A percentile compares a stretch with the other conserved stretches of the same genome.
phyloP scores from a whole-genome alignment of 106 monocot species.

The Dendrobium catenatum region DNA sequence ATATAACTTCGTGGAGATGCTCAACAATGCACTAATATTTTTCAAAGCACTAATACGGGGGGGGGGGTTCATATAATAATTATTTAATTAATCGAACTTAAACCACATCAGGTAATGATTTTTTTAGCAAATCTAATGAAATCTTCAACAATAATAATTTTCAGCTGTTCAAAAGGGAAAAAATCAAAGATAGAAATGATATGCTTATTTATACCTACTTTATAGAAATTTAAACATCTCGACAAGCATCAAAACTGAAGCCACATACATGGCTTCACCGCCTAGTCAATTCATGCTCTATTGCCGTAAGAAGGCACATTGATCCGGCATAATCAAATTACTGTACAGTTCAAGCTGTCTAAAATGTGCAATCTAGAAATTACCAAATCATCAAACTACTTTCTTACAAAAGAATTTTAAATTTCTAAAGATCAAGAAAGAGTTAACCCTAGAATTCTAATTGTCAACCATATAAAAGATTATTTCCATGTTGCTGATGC shows the following conservation, averaged over 20 bases:
- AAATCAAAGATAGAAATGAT: too few species aligned
- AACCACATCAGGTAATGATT: too few species aligned
- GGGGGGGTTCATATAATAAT: too few species aligned
- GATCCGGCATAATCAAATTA: background rate
- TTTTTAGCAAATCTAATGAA: too few species aligned
- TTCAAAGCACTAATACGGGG: too few species aligned
- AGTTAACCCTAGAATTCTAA: background rate
- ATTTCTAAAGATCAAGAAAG: background rate
- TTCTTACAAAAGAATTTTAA: background rate
- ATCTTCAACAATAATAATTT: too few species aligned
- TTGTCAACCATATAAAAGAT: background rate
- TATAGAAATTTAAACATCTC: background rate
- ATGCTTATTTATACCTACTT: background rate
- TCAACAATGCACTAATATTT: too few species aligned
- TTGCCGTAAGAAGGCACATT: background rate
- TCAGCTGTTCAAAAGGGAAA: too few species aligned
- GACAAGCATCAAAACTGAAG: background rate
- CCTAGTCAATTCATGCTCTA: background rate
- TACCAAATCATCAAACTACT: background rate
- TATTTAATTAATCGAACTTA: too few species aligned
- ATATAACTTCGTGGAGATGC: too few species aligned
- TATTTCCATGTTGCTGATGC: too few species aligned
- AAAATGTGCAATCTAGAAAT: background rate
- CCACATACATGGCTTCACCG: background rate
- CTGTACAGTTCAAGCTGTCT: background rate